A percentile compares a stretch with the other conserved stretches of the same genome.
Evolutionary conservation across 2,329 filamentous ascomycete species (phyloP).

Genomic region (Trichoderma breve): DNA sequence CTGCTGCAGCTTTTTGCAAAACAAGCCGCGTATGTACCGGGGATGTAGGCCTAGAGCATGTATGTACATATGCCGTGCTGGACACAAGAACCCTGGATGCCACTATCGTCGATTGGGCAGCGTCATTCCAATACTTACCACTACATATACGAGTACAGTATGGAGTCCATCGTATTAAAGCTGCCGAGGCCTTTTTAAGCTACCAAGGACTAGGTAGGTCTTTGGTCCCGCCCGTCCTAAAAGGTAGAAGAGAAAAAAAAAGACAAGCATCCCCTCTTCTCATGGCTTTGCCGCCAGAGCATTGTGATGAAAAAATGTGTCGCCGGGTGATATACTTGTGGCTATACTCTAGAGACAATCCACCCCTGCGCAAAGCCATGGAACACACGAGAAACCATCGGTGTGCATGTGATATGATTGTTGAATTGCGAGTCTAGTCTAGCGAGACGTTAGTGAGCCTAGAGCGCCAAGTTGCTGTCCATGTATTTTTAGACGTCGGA

Average conservation of each 20-base stretch:
- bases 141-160: background rate
- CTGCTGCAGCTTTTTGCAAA: background rate
- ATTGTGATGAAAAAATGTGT: background rate
- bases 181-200: background rate
- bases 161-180: background rate
- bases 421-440: background rate
- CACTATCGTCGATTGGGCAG: background rate
- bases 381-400: background rate
- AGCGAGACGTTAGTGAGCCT: background rate
- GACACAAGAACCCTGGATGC: background rate
- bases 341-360: background rate
- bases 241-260: background rate
- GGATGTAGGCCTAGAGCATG: background rate
- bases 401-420: background rate
- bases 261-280: background rate
- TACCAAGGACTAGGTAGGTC: background rate
- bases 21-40: background rate
- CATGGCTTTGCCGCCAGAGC: background rate
- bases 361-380: background rate
- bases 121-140: background rate
- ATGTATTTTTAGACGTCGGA: background rate
- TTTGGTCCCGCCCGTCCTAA: background rate
- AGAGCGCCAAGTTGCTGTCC: background rate
- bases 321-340: background rate
- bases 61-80: slow-evolving; percentile 4